These are phyloP conservation scores for Trypanosoma cruzi DNA, from an alignment of 208 protist species.

Conservation along the genomic window DNA sequence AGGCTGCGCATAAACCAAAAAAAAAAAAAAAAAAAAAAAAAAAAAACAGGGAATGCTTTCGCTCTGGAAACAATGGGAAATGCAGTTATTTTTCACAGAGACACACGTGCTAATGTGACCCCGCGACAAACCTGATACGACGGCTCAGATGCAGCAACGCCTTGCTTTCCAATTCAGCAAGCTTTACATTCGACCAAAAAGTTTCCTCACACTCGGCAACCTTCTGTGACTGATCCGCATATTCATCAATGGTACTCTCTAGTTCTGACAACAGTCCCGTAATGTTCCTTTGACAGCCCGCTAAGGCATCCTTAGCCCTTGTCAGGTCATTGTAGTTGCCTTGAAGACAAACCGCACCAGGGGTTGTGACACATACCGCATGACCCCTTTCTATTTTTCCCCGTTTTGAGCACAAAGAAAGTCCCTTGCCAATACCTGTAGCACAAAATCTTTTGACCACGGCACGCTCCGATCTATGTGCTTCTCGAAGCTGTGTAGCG, in stretches of 20 bases:
- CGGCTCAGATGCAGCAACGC: constrained; percentile 39
- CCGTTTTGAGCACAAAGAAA: constrained; percentile 60
- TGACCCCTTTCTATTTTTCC: constrained; percentile 33
- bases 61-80: neutral
- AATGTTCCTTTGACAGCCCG: constrained; percentile 53
- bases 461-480: constrained; percentile 24
- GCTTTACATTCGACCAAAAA: constrained; percentile 45
- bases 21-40: constrained; percentile 7
- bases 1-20: too few species aligned
- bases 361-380: constrained; percentile 7
- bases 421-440: constrained; percentile 21
- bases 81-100: neutral
- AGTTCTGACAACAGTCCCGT: constrained; percentile 41
- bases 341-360: constrained; percentile 28
- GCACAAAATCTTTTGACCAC: constrained; percentile 42
- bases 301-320: constrained; percentile 60
- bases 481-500: constrained; percentile 24
- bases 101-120: constrained; percentile 3
- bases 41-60: neutral
- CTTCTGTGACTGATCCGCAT: constrained; percentile 51
- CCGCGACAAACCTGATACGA: constrained; percentile 15
- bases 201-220: constrained; percentile 40
- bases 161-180: constrained; percentile 50
- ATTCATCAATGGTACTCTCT: constrained; percentile 45
- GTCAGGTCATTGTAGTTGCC: constrained; percentile 51